Evolutionary conservation across 1,284 basidiomycete species (phyloP).

Genomic region (Puccinia hordei): DNA sequence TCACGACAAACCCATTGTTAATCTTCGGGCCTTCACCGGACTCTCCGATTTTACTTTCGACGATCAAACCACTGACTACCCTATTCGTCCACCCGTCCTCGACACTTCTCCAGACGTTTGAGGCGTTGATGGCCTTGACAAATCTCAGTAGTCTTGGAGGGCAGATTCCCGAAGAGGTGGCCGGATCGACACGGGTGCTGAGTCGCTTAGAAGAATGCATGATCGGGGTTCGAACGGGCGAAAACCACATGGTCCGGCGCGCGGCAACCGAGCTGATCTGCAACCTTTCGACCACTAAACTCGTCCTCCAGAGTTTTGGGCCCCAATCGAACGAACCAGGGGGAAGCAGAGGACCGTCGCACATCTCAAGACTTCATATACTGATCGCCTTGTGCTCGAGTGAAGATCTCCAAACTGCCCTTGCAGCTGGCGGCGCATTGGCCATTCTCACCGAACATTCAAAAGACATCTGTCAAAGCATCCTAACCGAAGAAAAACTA

Average conservation of each 20-base stretch:
- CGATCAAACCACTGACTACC: constrained; percentile 73
- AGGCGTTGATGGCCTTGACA: constrained; percentile 90
- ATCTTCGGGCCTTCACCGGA: constrained; percentile 76
- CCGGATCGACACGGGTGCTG: constrained; percentile 67
- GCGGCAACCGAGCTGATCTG: constrained; percentile 90
- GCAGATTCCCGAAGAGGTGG: constrained; percentile 69
- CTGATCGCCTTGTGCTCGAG: constrained; percentile 81
- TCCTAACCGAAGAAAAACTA: constrained; percentile 7
- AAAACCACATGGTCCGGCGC: constrained; percentile 77
- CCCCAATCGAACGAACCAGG: constrained; percentile 56
- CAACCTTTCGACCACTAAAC: constrained; percentile 79
- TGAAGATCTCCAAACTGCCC: constrained; percentile 75
- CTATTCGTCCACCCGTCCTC: constrained; percentile 72
- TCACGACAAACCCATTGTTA: constrained; percentile 83
- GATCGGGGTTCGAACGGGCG: constrained; percentile 65
- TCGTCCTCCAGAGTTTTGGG: constrained; percentile 71
- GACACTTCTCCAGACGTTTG: constrained; percentile 79
- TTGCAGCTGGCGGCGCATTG: constrained; percentile 81
- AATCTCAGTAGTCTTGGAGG: constrained; percentile 82
- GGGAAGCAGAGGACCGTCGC: constrained; percentile 55
- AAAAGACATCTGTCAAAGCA: background rate
- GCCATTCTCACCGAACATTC: constrained; percentile 72
- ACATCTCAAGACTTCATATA: constrained; percentile 73
- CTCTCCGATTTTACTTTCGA: constrained; percentile 73
- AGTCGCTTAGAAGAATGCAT: constrained; percentile 76